Conservation (phyloP, 2,329 filamentous ascomycete genomes). For the Niveomyces coronatus region DNA sequence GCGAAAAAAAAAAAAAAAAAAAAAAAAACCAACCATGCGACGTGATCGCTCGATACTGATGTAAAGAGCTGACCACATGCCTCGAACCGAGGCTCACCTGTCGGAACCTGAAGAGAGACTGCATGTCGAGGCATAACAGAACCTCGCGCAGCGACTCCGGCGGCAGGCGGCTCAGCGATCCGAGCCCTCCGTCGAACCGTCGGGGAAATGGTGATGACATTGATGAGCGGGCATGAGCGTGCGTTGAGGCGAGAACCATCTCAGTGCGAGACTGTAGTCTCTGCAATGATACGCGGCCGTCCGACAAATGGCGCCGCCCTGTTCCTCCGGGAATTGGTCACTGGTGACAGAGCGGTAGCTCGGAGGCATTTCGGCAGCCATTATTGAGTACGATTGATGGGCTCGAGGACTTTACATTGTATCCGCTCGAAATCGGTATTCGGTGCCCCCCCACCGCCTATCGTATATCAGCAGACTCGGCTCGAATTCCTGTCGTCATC, state of each 20-base stretch:
- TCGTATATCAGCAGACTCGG: no score
- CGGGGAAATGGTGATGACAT: constrained; percentile 19
- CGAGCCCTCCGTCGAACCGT: constrained; percentile 14
- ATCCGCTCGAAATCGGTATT: no score
- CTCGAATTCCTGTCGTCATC: no score
- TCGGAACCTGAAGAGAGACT: constrained; percentile 21
- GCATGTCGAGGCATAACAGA: constrained; percentile 19
- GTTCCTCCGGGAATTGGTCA: constrained; percentile 16
- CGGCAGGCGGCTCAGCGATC: constrained; percentile 20
- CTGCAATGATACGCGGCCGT: constrained; percentile 19
- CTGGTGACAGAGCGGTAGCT: constrained; percentile 21
- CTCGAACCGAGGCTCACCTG: constrained; percentile 18
- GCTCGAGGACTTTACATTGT: no score
- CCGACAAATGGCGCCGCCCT: constrained; percentile 20
- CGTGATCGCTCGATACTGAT: constrained; percentile 14
- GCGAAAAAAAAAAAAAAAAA: no score
- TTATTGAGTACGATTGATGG: no score
- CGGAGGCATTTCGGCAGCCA: constrained; percentile 21
- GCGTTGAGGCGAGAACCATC: constrained; percentile 22
- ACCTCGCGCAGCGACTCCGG: constrained; percentile 22
- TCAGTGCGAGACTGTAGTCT: constrained; percentile 19
- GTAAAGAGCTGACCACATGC: constrained; percentile 15
- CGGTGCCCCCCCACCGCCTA: no score
- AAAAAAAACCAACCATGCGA: neutral
- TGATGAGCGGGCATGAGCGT: constrained; percentile 17